Evolutionary conservation across 2,329 filamentous ascomycete genomes (phyloP).

Genomic region (Byssothecium circinans): DNA sequence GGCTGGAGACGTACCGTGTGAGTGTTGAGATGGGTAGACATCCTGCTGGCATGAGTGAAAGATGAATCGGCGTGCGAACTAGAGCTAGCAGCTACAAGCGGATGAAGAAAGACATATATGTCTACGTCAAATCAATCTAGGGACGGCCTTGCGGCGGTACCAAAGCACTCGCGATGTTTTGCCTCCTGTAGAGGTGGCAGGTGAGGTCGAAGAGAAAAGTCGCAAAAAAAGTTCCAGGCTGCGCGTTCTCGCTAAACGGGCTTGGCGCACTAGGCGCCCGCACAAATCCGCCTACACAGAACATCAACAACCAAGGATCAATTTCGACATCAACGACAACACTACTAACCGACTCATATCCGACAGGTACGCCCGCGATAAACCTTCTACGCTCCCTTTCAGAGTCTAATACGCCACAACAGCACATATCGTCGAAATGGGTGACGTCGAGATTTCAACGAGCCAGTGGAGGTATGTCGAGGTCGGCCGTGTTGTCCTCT

Average conservation of each 20-base stretch:
- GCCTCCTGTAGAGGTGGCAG: neutral
- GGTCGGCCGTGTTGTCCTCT: slow-evolving; percentile 94
- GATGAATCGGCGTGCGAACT: neutral
- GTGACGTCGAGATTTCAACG: slow-evolving; percentile 52
- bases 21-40: neutral
- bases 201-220: slow-evolving; percentile 1
- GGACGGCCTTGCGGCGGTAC: neutral
- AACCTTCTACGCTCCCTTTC: slow-evolving; percentile 20
- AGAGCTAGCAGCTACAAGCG: neutral
- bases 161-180: neutral
- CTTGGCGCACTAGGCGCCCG: slow-evolving; percentile 1
- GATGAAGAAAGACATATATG: neutral
- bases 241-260: slow-evolving; percentile 6
- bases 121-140: neutral
- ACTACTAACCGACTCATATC: slow-evolving; percentile 40
- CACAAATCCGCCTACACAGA: neutral
- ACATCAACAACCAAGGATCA: slow-evolving; percentile 5
- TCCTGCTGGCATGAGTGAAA: neutral
- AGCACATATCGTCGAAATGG: slow-evolving; percentile 49
- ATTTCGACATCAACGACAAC: slow-evolving; percentile 31
- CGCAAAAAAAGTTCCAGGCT: slow-evolving; percentile 17
- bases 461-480: slow-evolving; percentile 83
- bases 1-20: slow-evolving; percentile 10
- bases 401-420: slow-evolving; percentile 28
- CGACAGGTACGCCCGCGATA: slow-evolving; percentile 43